Evolutionary conservation across 1,284 basidiomycete genomes (phyloP), one percentile per base, ranked within the genome.

Genomic region (Tilletia caries): DNA sequence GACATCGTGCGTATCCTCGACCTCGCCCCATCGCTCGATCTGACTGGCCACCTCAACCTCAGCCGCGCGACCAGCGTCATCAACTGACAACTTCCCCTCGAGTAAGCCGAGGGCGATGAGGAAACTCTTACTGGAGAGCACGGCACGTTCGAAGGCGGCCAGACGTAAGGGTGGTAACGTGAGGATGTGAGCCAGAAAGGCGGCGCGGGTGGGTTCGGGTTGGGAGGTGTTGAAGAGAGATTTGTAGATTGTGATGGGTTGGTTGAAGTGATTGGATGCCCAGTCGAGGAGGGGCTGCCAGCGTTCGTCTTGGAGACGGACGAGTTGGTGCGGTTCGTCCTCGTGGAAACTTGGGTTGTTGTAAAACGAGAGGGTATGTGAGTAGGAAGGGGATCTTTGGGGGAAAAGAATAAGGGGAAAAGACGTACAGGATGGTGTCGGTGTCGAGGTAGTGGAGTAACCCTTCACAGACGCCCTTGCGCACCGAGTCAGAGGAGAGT

Each of bases 1-100:
- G 58, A 98, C 95, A 66, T 70, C 68, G 46, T 69, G 75, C 29
- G 68, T 92, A 84, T 98, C 96, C 86, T 98, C 96, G 0, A 99
- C 96, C 84, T 96, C 93, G 29, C 96, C 96, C 96, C 96, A 99
- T 66, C 89, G 87, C 83, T 95, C 89, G 73, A 97, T 97, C 85
- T 98, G 96, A 80, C 91, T 93, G 70, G 90, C 88, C 0, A 98
- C 95, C 84, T 99, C 96, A 8, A 96, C 95, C 71, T 92, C 91
- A 3, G 93, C 88, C 0, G 92, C 93, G 67, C 89, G 84, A 0
- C 93, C 89, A 1, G 96, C 95, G 80, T 93, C 86, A 75, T 98
- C 91, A 0, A 90, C 92, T 2, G 88, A 64, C 12, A 77, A 54
- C 67, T 87, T 88, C 43, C 89, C 89, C 77, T 89, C 89, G 32